Evolutionary conservation across 2,329 filamentous ascomycete species (phyloP), one percentile per base, ranked within the genome.

Genomic region (Ophiostoma sp.): DNA sequence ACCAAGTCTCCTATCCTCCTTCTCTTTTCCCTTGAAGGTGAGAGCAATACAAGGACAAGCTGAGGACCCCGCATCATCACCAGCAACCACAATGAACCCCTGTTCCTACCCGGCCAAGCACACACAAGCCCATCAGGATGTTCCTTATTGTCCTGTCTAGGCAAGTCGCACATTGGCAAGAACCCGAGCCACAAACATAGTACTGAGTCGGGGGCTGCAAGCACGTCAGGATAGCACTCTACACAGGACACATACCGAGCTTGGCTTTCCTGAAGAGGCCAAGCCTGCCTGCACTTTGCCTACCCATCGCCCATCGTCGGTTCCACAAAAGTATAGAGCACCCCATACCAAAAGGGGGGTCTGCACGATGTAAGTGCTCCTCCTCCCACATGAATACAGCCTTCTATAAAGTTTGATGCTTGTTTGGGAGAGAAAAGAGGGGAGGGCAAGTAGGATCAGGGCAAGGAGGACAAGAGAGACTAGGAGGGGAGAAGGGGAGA

Each of bases 401-500:
- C 57, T 11, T 62, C 57, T 33, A 60, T 11, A 60, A 17, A 60
- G 54, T 60, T 60, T 60, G 57, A 62, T 62, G 78, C 79, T 79
- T 82, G 81, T 82, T 80, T 82, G 77, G 57, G 57, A n/a, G 20
- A 48, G 1, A 5, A 17, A 10, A 17, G 7, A 48, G 44, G 20
- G 44, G 17, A 39, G 36, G 79, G 78, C 3, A 3, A 31, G 27
- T 31, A 76, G 76, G 70, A 70, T 73, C 71, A 39, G 36, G 13
- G 3, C 27, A 11, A 39, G 36, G 36, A 39, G 36, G 36, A 39
- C 36, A 48, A 20, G 17, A 41, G 39, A 57, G 52, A n/a, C 17
- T 4, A 33, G 57, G 13, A 75, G 77, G 52, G 31, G 67, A 62
- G 68, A 69, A 31, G 70, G 41, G 69, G 52, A 69, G 69, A 72